Evolutionary conservation across 2,329 filamentous ascomycete genomes (phyloP).

Genomic region (Scedosporium boydii): DNA sequence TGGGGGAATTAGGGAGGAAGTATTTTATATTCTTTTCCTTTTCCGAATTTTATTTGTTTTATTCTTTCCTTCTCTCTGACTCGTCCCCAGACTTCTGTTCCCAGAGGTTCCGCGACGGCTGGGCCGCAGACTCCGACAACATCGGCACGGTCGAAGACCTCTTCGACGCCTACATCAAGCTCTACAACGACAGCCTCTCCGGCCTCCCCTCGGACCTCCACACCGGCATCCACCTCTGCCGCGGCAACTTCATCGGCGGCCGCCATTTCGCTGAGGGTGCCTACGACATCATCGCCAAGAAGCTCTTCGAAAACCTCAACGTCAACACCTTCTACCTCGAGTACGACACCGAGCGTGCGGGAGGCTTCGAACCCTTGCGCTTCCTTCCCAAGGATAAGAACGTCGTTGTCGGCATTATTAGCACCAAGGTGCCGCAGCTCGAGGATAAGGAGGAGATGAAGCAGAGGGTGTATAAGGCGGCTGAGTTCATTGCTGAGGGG

Average conservation of each 20-base stretch:
- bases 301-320: slow-evolving; percentile 53
- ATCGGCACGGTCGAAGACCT: slow-evolving; percentile 52
- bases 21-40: no score
- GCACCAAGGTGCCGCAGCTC: slow-evolving; percentile 51
- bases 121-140: slow-evolving; percentile 59
- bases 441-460: slow-evolving; percentile 58
- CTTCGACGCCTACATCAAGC: slow-evolving; percentile 64
- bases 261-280: slow-evolving; percentile 58
- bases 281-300: slow-evolving; percentile 58
- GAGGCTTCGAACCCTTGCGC: slow-evolving; percentile 56
- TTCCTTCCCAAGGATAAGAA: slow-evolving; percentile 51
- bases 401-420: slow-evolving; percentile 55
- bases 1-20: no score
- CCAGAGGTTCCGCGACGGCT: slow-evolving; percentile 60
- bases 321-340: slow-evolving; percentile 62
- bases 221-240: slow-evolving; percentile 68
- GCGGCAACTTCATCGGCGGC: slow-evolving; percentile 56
- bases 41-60: no score
- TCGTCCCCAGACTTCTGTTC: slow-evolving; percentile 57
- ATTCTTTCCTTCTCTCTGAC: not conserved
- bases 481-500: slow-evolving; percentile 60
- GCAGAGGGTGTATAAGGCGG: slow-evolving; percentile 47
- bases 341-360: slow-evolving; percentile 56
- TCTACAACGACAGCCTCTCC: slow-evolving; percentile 64
- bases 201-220: slow-evolving; percentile 61